Evolutionary conservation across 2,329 filamentous ascomycete genomes (phyloP).

Genomic region (Fusarium camptoceras): DNA sequence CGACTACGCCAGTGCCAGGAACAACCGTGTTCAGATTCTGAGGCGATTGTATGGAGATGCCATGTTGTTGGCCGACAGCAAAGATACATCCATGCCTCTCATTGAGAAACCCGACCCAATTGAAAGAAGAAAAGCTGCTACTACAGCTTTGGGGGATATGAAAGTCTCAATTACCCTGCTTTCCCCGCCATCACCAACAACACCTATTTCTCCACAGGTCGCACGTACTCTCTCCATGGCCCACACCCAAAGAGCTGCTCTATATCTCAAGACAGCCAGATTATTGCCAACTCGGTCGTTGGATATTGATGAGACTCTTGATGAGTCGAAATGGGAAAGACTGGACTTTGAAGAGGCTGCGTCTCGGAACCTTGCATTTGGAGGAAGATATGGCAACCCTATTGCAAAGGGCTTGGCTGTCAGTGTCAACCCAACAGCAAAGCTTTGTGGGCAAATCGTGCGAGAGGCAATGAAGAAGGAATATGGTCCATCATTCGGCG

Average conservation of each 20-base stretch:
- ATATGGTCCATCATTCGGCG: slow-evolving; percentile 65
- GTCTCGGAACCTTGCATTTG: slow-evolving; percentile 71
- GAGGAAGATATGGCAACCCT: slow-evolving; percentile 73
- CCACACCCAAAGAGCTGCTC: slow-evolving; percentile 76
- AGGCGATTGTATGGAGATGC: slow-evolving; percentile 72
- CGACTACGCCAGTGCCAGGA: slow-evolving; percentile 76
- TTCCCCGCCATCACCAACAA: slow-evolving; percentile 62
- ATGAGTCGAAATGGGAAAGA: slow-evolving; percentile 63
- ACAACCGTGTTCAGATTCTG: slow-evolving; percentile 78
- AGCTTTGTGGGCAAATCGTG: slow-evolving; percentile 76
- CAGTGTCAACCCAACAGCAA: slow-evolving; percentile 74
- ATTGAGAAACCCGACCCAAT: slow-evolving; percentile 52
- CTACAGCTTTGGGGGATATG: slow-evolving; percentile 63
- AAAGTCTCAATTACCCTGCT: slow-evolving; percentile 69
- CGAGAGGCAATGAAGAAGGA: slow-evolving; percentile 77
- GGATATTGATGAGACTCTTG: slow-evolving; percentile 54
- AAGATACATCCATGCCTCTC: slow-evolving; percentile 56
- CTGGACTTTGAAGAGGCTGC: slow-evolving; percentile 72
- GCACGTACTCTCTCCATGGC: slow-evolving; percentile 75
- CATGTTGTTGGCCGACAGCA: slow-evolving; percentile 60
- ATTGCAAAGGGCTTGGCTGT: slow-evolving; percentile 74
- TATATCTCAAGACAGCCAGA: slow-evolving; percentile 71
- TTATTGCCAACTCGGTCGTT: slow-evolving; percentile 54
- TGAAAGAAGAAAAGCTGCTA: slow-evolving; percentile 56
- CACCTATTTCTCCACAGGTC: slow-evolving; percentile 71